phyloP scores from a whole-genome alignment of 2,329 filamentous ascomycete species.

The Metarhizium anisopliae region DNA sequence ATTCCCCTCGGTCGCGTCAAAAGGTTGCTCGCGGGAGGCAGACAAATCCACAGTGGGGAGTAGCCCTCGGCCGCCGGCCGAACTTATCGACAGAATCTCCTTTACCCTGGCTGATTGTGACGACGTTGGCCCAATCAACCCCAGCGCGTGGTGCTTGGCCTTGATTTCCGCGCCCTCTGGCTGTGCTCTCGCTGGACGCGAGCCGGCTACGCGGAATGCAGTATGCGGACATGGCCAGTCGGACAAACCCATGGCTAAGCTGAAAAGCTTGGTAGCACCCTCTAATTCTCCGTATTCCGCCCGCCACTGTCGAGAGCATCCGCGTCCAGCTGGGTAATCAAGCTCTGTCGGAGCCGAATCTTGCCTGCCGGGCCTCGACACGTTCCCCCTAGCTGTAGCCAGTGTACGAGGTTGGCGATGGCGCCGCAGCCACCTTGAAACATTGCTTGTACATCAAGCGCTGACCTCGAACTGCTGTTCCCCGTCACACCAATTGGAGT shows the following conservation, averaged over 20 bases:
- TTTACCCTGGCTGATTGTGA: neutral
- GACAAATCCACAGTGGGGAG: neutral
- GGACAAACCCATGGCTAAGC: neutral
- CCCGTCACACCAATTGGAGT: neutral
- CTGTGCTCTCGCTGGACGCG: neutral
- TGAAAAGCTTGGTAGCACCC: neutral
- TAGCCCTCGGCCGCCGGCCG: neutral
- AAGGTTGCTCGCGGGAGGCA: neutral
- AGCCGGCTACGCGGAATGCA: neutral
- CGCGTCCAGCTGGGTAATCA: neutral
- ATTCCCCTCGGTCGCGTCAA: neutral
- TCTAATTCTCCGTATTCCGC: neutral
- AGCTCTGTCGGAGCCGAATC: conserved; percentile 2
- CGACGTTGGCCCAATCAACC: neutral
- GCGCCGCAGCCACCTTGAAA: neutral
- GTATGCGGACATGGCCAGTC: too few relatives aligned
- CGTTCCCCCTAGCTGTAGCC: neutral
- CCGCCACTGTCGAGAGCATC: too few relatives aligned
- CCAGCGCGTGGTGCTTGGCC: neutral
- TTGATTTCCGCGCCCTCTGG: neutral
- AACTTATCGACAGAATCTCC: neutral
- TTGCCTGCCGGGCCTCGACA: conserved; percentile 2
- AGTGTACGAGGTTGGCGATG: neutral
- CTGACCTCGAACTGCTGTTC: neutral
- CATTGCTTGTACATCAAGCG: neutral